These are phyloP conservation scores for Salicornia ramosissima DNA, from an alignment of 148 eudicot species.

Conservation along the genomic window DNA sequence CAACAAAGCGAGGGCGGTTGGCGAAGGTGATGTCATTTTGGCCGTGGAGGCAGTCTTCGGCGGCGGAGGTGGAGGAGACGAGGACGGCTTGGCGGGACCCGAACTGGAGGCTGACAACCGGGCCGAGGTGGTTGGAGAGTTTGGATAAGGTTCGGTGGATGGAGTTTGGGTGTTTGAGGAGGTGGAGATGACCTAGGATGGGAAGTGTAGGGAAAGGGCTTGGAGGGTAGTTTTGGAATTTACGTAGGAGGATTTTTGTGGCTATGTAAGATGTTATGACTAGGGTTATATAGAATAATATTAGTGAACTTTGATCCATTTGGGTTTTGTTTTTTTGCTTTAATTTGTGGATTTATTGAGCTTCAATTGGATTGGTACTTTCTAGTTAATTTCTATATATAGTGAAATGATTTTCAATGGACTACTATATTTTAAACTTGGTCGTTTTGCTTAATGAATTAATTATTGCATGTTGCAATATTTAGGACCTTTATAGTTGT, in stretches of 20 bases:
- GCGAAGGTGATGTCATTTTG: slow-evolving; percentile 49
- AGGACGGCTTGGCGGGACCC: slow-evolving; percentile 42
- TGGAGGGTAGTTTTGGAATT: slow-evolving; percentile 41
- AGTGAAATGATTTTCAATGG: too few relatives aligned
- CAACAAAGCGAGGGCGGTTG: slow-evolving; percentile 37
- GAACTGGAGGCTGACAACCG: slow-evolving; percentile 33
- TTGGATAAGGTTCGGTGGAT: slow-evolving; percentile 38
- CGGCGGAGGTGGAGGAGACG: slow-evolving; percentile 44
- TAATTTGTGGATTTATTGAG: not conserved
- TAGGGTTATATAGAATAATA: not conserved
- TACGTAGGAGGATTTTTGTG: slow-evolving; percentile 21
- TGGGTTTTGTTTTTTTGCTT: not conserved
- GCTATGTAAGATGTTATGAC: slow-evolving; percentile 22
- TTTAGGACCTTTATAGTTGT: too few relatives aligned
- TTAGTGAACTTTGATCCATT: not conserved
- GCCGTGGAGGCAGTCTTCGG: slow-evolving; percentile 39
- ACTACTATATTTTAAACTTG: too few relatives aligned
- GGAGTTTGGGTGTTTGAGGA: slow-evolving; percentile 32
- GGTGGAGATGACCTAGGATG: slow-evolving; percentile 47
- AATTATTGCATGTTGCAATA: too few relatives aligned
- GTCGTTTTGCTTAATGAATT: too few relatives aligned
- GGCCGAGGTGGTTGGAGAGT: slow-evolving; percentile 33
- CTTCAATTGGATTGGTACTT: too few relatives aligned
- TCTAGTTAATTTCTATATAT: too few relatives aligned
- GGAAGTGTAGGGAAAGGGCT: slow-evolving; percentile 41